Percentiles rank a stretch among this genome's conserved stretches.
Evolutionary conservation across 768 basidiomycete genomes (phyloP).

Genomic region (Pisolithus tinctorius): DNA sequence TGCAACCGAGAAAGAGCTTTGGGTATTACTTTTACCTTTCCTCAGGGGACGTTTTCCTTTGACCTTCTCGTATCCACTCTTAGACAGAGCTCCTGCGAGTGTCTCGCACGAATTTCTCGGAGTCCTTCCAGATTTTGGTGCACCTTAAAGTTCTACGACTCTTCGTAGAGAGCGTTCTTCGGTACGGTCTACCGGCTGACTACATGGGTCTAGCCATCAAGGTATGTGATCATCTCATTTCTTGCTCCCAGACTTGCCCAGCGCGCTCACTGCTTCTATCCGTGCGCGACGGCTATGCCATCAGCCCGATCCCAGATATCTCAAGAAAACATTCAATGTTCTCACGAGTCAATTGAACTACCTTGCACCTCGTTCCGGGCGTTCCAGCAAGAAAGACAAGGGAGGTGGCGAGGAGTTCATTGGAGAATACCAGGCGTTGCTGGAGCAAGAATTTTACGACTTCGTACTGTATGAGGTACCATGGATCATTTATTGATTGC

Average conservation of each 20-base stretch:
- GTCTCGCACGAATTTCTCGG: constrained; percentile 93
- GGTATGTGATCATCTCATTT: constrained; percentile 32
- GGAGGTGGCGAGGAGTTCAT: constrained; percentile 59
- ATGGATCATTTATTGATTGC: constrained; percentile 64
- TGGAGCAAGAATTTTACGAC: constrained; percentile 95
- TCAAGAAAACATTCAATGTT: constrained; percentile 68
- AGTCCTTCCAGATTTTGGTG: constrained; percentile 89
- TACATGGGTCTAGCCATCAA: constrained; percentile 79
- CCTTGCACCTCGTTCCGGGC: constrained; percentile 61
- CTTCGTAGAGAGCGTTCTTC: constrained; percentile 91
- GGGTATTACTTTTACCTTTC: constrained; percentile 46
- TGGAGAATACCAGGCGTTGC: constrained; percentile 86
- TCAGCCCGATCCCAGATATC: constrained; percentile 81
- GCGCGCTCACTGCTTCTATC: not conserved
- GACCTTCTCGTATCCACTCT: constrained; percentile 1
- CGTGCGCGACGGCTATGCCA: not conserved
- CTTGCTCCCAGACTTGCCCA: not conserved
- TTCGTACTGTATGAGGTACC: constrained; percentile 93
- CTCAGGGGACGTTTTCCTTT: not conserved
- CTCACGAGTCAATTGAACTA: constrained; percentile 79
- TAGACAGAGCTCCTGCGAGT: constrained; percentile 89
- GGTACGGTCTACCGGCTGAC: constrained; percentile 92
- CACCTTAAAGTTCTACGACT: constrained; percentile 89
- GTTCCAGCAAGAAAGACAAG: constrained; percentile 33
- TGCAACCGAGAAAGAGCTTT: constrained; percentile 90